These are phyloP conservation scores for Botrytis elliptica DNA, from an alignment of 2,329 filamentous ascomycete species.

Conservation along the genomic window DNA sequence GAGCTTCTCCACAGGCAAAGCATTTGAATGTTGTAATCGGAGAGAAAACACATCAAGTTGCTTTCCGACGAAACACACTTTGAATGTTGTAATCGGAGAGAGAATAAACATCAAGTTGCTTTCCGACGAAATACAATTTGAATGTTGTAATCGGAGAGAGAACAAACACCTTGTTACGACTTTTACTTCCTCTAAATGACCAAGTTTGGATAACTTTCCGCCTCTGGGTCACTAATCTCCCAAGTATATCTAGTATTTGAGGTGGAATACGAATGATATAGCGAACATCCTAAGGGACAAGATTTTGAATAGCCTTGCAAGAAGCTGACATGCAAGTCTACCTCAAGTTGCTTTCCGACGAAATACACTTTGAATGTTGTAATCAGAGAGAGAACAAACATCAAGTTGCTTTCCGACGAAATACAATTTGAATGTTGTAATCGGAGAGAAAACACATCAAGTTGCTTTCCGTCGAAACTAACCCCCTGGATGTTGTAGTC, in stretches of 20 bases:
- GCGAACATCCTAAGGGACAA: not conserved
- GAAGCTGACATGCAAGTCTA: not conserved
- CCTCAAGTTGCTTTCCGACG: no score
- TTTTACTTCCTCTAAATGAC: no score
- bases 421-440: no score
- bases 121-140: not conserved
- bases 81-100: not conserved
- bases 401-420: not conserved
- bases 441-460: not conserved
- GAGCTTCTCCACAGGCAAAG: not conserved
- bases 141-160: not conserved
- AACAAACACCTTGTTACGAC: not conserved
- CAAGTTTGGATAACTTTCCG: no score
- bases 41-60: no score
- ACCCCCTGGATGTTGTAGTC: not conserved
- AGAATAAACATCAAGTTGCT: not conserved
- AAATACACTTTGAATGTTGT: no score
- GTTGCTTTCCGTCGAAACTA: not conserved
- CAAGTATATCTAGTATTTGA: no score
- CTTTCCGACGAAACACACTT: no score
- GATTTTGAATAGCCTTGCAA: not conserved
- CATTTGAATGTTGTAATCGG: not conserved
- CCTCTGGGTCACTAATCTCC: not conserved
- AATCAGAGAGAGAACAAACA: not conserved
- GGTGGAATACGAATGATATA: not conserved